Evolutionary conservation across 1,284 basidiomycete genomes (phyloP), one percentile per base, ranked within the genome.

Genomic region (Ganoderma sinense): DNA sequence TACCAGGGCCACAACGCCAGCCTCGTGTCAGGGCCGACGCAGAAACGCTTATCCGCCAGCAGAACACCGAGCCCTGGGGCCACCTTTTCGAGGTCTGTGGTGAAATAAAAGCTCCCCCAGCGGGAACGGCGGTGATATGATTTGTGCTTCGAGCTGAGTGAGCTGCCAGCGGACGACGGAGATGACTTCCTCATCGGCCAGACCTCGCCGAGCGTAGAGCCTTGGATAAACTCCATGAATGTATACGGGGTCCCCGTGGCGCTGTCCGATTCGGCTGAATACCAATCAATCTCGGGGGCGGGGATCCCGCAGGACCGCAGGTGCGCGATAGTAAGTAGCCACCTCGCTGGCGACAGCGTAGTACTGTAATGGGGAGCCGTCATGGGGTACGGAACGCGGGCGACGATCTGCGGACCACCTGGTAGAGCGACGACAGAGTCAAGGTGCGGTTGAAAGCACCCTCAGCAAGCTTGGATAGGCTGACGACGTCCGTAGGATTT

Each of bases 71-170:
- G 18, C 66, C 73, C 74, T 67, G 78, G 77, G 18, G 79, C 73
- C 43, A 81, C 73, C 71, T 82, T 82, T 77, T 84, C 75, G 75
- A 85, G 64, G 76, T 88, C 85, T 5, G 82, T n/a, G 13, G 81
- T 61, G 70, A 81, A 88, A 79, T 88, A 88, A 4, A 87, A 79
- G 79, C 86, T 87, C 79, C 86, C 83, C 56, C 86, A 84, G 79
- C 84, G 85, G 86, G 69, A 88, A 87, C 73, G 81, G 3, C 69
- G 85, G 81, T 53, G 83, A 84, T 86, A 87, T 87, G 78, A 88
- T 84, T 1, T 69, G 65, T 2, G 83, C 81, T 79, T 88, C 86
- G 75, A 88, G 79, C 75, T 86, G 39, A 78, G 74, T 80, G 75
- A 88, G 78, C 74, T 87, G 83, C n/a, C n/a, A n/a, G 64, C 80